phyloP scores from a whole-genome alignment of 129 eudicot species.

The Tagetes erecta region DNA sequence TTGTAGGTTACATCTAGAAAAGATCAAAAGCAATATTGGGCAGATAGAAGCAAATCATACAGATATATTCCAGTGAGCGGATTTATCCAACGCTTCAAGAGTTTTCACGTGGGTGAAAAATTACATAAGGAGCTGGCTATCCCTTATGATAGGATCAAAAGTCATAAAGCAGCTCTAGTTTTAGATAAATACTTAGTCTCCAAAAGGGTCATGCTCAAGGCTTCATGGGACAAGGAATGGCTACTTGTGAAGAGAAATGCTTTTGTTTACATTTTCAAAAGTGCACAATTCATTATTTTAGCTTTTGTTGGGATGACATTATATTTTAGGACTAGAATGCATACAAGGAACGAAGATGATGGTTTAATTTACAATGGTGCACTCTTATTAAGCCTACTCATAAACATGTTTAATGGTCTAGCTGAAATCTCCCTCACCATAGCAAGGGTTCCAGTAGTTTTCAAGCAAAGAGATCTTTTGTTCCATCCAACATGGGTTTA shows the following conservation, averaged over 20 bases:
- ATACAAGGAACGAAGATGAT: conserved; percentile 53
- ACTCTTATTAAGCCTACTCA: conserved; percentile 51
- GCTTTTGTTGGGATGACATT: conserved; percentile 59
- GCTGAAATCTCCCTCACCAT: conserved; percentile 65
- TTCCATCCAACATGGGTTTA: conserved; percentile 83
- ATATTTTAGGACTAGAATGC: conserved; percentile 49
- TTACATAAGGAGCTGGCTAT: conserved; percentile 55
- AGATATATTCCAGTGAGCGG: conserved; percentile 54
- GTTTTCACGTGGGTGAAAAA: conserved; percentile 60
- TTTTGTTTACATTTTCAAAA: conserved; percentile 68
- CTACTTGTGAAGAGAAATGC: conserved; percentile 64
- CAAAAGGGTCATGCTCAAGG: conserved; percentile 52
- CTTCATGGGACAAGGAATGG: conserved; percentile 81
- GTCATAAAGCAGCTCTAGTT: conserved; percentile 73
- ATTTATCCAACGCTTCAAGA: conserved; percentile 52
- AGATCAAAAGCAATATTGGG: conserved; percentile 91
- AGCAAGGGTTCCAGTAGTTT: conserved; percentile 75
- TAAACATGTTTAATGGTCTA: conserved; percentile 69
- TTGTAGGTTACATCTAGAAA: conserved; percentile 77
- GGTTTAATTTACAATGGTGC: conserved; percentile 68
- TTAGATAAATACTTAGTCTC: conserved; percentile 59
- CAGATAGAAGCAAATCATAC: conserved; percentile 52
- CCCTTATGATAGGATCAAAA: conserved; percentile 51
- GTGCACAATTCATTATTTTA: conserved; percentile 54
- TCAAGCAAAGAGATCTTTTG: conserved; percentile 79